Percentiles rank a stretch among this genome's conserved stretches.
Evolutionary conservation across 2,329 filamentous ascomycete genomes (phyloP).

Genomic region (Epichloe amarillans): DNA sequence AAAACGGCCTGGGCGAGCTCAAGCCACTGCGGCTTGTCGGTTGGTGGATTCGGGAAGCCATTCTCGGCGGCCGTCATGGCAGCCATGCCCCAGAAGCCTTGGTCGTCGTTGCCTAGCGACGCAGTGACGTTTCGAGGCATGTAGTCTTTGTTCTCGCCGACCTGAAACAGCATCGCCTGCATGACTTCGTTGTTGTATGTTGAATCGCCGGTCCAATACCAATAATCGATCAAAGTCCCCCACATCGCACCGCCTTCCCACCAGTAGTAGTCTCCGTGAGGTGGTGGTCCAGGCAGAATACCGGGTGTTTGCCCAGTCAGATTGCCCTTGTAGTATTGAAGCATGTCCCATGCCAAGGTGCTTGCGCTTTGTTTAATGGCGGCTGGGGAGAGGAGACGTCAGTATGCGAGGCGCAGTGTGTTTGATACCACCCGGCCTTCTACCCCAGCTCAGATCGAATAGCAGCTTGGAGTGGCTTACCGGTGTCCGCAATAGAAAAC

Average conservation of each 20-base stretch:
- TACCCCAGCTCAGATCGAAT: background rate
- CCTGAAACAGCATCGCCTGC: conserved; percentile 38
- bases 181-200: conserved; percentile 43
- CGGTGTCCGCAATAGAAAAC: conserved; percentile 4
- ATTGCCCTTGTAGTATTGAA: conserved; percentile 34
- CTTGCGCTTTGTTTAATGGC: conserved; percentile 26
- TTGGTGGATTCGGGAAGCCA: conserved; percentile 40
- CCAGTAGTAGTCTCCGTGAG: conserved; percentile 44
- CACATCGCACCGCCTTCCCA: conserved; percentile 54
- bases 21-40: conserved; percentile 37
- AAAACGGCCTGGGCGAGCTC: conserved; percentile 52
- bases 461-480: background rate
- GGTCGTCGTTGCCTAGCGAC: conserved; percentile 49
- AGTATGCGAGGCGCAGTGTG: background rate
- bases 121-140: conserved; percentile 41
- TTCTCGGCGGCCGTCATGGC: conserved; percentile 46
- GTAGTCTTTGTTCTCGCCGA: conserved; percentile 38
- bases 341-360: conserved; percentile 29
- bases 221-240: conserved; percentile 51
- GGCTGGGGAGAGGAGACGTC: conserved; percentile 12
- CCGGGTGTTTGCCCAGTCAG: conserved; percentile 30
- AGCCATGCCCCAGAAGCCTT: conserved; percentile 54
- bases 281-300: conserved; percentile 34
- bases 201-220: conserved; percentile 45
- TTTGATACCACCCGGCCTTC: background rate